A percentile compares a stretch with the other conserved stretches of the same genome.
phyloP scores from a whole-genome alignment of 129 eudicot species.

The Tagetes erecta region DNA sequence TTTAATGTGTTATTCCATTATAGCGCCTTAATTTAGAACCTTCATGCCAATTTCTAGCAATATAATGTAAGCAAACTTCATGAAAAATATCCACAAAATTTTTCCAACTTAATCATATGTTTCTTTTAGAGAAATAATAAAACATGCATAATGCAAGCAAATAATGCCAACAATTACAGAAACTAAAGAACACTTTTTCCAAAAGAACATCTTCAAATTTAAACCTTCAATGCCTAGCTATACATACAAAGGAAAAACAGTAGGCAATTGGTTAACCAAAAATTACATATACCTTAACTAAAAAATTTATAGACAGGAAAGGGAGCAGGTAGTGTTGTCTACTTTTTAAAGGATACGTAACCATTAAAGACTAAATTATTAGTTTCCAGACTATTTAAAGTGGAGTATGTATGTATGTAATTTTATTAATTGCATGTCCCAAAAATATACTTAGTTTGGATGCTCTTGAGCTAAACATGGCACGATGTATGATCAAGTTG shows the following conservation, averaged over 20 bases:
- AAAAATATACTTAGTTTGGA: not conserved
- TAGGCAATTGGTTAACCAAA: not conserved
- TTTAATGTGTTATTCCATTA: not conserved
- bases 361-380: not conserved
- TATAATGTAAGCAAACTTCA: not conserved
- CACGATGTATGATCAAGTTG: slow-evolving; percentile 9
- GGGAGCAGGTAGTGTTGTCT: not conserved
- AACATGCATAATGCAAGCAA: slow-evolving; percentile 6
- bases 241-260: slow-evolving; percentile 14
- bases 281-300: not conserved
- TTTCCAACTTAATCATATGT: slow-evolving; percentile 15
- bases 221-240: not conserved
- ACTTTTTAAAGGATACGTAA: not conserved
- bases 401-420: slow-evolving; percentile 7
- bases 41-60: slow-evolving; percentile 15
- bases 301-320: not conserved
- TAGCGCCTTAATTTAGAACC: slow-evolving; percentile 11
- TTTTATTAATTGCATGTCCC: slow-evolving; percentile 10
- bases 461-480: slow-evolving; percentile 19
- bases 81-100: not conserved
- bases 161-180: not conserved
- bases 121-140: not conserved
- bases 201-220: not conserved
- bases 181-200: not conserved
- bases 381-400: not conserved